These are phyloP conservation scores for Pleomassaria siparia DNA, from an alignment of 2,329 filamentous ascomycete genomes.

Conservation along the genomic window DNA sequence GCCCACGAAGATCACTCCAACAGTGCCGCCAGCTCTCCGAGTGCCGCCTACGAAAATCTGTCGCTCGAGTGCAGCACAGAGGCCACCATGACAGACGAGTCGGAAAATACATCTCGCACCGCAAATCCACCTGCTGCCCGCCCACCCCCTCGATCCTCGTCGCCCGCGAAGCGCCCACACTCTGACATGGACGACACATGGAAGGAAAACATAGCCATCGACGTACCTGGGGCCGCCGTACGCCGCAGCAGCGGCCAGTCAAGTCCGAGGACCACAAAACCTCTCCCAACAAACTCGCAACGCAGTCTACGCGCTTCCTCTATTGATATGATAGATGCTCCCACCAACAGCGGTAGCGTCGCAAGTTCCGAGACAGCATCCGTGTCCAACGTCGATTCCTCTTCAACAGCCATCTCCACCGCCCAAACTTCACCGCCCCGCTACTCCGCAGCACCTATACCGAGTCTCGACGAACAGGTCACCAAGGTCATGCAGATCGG, in stretches of 20 bases:
- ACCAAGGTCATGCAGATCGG: slow-evolving; percentile 66
- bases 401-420: slow-evolving; percentile 26
- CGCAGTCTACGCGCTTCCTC: slow-evolving; percentile 41
- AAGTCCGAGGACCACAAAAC: slow-evolving; percentile 30
- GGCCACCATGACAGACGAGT: slow-evolving; percentile 25
- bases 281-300: slow-evolving; percentile 21
- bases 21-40: slow-evolving; percentile 50
- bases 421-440: slow-evolving; percentile 6
- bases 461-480: slow-evolving; percentile 67
- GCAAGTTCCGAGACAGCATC: slow-evolving; percentile 33
- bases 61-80: slow-evolving; percentile 51
- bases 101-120: slow-evolving; percentile 25
- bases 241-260: slow-evolving; percentile 28
- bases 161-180: slow-evolving; percentile 58
- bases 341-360: slow-evolving; percentile 26
- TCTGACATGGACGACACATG: slow-evolving; percentile 54
- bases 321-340: slow-evolving; percentile 48
- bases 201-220: slow-evolving; percentile 39
- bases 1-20: slow-evolving; percentile 36
- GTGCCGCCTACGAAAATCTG: slow-evolving; percentile 56
- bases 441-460: slow-evolving; percentile 18
- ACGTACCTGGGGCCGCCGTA: slow-evolving; percentile 13
- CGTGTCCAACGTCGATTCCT: slow-evolving; percentile 22
- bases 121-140: slow-evolving; percentile 20
- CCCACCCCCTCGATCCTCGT: slow-evolving; percentile 48